Conservation (phyloP, 1,284 basidiomycete species). For the Meira miltonrushii region DNA sequence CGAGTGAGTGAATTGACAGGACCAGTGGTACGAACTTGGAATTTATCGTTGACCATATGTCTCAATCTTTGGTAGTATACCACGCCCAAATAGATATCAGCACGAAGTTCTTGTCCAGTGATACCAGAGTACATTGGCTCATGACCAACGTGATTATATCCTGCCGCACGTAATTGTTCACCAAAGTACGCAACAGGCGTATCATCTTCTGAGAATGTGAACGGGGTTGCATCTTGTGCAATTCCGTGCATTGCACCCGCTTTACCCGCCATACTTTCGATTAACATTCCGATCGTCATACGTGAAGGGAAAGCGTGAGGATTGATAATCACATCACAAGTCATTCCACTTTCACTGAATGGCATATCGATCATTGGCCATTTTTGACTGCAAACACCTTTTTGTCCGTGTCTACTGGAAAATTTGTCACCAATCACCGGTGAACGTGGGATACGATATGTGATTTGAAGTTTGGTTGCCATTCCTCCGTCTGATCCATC, state of each 20-base stretch:
- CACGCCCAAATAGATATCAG: slow-evolving; percentile 96
- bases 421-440: slow-evolving; percentile 99
- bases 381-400: slow-evolving; percentile 98
- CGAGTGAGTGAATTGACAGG: slow-evolving; percentile 91
- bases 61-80: slow-evolving; percentile 98
- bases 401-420: slow-evolving; percentile 96
- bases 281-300: slow-evolving; percentile 99
- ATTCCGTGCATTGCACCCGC: slow-evolving; percentile 96
- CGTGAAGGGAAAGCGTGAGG: slow-evolving; percentile 98
- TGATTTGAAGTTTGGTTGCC: slow-evolving; percentile 76
- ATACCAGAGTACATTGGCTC: slow-evolving; percentile 99
- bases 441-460: slow-evolving; percentile 83
- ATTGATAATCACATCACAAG: slow-evolving; percentile 99
- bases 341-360: slow-evolving; percentile 96
- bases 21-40: slow-evolving; percentile 96
- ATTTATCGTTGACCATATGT: slow-evolving; percentile 99
- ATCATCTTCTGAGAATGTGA: slow-evolving; percentile 80
- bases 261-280: slow-evolving; percentile 98
- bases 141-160: slow-evolving; percentile 98
- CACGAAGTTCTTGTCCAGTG: slow-evolving; percentile 94
- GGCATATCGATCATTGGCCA: slow-evolving; percentile 95
- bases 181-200: slow-evolving; percentile 96
- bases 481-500: slow-evolving; percentile 81
- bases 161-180: slow-evolving; percentile 83
- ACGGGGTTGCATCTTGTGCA: slow-evolving; percentile 88